phyloP scores from a whole-genome alignment of 495 filamentous ascomycete species.

The Penicillium lividum region DNA sequence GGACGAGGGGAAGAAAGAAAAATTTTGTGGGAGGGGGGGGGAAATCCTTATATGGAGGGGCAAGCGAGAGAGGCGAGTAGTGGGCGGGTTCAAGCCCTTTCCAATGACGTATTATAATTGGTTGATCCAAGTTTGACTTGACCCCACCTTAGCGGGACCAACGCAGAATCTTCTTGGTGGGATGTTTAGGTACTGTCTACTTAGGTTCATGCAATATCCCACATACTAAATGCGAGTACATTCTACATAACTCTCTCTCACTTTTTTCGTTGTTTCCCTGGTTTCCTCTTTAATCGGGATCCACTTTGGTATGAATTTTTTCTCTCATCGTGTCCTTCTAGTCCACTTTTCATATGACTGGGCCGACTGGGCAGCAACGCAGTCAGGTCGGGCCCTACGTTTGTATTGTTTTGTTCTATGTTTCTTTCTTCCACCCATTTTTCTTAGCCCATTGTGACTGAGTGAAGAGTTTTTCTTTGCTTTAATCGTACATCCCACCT shows the following conservation, averaged over 20 bases:
- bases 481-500: slow-evolving; percentile 5
- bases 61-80: slow-evolving; percentile 50
- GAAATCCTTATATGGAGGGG: slow-evolving; percentile 57
- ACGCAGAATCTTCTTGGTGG: slow-evolving; percentile 43
- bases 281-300: slow-evolving; percentile 21
- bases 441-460: neutral
- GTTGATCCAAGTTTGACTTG: slow-evolving; percentile 14
- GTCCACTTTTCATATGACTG: slow-evolving; percentile 19
- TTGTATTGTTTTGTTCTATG: slow-evolving; percentile 2
- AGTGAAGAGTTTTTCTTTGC: neutral
- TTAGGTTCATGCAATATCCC: neutral
- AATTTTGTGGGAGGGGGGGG: slow-evolving; percentile 47
- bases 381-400: slow-evolving; percentile 16
- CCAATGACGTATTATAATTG: slow-evolving; percentile 29
- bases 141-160: slow-evolving; percentile 26
- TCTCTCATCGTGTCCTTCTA: slow-evolving; percentile 20
- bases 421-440: neutral
- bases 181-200: slow-evolving; percentile 14
- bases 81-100: slow-evolving; percentile 47
- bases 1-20: slow-evolving; percentile 45
- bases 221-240: neutral
- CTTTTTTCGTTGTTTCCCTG: slow-evolving; percentile 28
- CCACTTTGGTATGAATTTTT: slow-evolving; percentile 34
- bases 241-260: slow-evolving; percentile 10
- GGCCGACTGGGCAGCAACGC: slow-evolving; percentile 47